phyloP scores from a whole-genome alignment of 2,329 filamentous ascomycete species.

The Neonectria sp. region DNA sequence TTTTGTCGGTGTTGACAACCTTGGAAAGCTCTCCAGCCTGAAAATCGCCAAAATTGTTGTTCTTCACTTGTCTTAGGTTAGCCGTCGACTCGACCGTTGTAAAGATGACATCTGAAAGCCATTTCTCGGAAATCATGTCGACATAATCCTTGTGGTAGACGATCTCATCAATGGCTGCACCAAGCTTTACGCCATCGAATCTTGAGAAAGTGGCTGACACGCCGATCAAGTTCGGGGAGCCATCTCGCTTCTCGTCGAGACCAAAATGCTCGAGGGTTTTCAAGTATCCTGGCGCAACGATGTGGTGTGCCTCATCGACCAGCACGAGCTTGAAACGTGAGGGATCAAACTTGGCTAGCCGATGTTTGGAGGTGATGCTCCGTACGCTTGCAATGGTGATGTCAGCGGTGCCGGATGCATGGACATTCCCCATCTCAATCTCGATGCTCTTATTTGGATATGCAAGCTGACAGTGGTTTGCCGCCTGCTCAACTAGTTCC shows the following conservation, averaged over 20 bases:
- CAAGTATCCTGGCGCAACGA: conserved; percentile 87
- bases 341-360: conserved; percentile 88
- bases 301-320: conserved; percentile 97
- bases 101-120: conserved; percentile 93
- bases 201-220: conserved; percentile 87
- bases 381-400: conserved; percentile 94
- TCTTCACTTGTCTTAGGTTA: conserved; percentile 80
- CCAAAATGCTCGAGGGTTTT: conserved; percentile 84
- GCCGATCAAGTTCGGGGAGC: conserved; percentile 80
- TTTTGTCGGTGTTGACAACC: conserved; percentile 84
- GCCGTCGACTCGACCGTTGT: conserved; percentile 90
- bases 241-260: conserved; percentile 64
- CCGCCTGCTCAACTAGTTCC: conserved; percentile 95
- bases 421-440: conserved; percentile 88
- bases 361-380: conserved; percentile 83
- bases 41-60: conserved; percentile 80
- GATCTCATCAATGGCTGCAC: conserved; percentile 91
- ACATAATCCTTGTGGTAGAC: conserved; percentile 89
- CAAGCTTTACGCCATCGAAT: conserved; percentile 87
- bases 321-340: conserved; percentile 87
- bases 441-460: conserved; percentile 89
- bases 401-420: conserved; percentile 85
- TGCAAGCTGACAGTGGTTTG: conserved; percentile 82
- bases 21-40: conserved; percentile 81
- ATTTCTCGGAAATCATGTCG: conserved; percentile 85